Conservation (phyloP, 1,139 yeast species). For the Arxiozyma telluris region DNA sequence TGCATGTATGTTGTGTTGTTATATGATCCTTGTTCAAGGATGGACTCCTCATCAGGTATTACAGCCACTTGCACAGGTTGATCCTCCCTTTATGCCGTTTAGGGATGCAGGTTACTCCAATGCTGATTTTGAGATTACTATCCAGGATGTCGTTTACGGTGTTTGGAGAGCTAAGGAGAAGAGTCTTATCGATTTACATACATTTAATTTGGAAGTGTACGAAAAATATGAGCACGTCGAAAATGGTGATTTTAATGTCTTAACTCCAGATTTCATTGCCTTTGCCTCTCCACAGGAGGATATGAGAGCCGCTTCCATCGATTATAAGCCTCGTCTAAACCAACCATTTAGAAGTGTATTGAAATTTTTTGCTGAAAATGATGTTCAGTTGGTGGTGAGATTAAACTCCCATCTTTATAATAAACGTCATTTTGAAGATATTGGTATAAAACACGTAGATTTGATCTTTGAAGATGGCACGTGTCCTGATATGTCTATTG, state of each 20-base stretch:
- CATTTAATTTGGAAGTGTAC: slow-evolving; percentile 86
- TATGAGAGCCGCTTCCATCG: slow-evolving; percentile 34
- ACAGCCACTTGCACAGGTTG: slow-evolving; percentile 87
- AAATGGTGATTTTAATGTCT: slow-evolving; percentile 89
- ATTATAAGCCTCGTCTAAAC: slow-evolving; percentile 36
- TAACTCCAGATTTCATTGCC: slow-evolving; percentile 90
- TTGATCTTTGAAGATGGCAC: slow-evolving; percentile 98
- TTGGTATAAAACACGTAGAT: slow-evolving; percentile 83
- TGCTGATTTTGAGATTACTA: slow-evolving; percentile 87
- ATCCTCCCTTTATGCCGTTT: slow-evolving; percentile 89
- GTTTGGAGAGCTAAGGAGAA: slow-evolving; percentile 98
- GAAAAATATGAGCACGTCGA: slow-evolving; percentile 93
- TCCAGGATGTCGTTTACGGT: slow-evolving; percentile 91
- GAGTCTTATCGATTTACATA: slow-evolving; percentile 74
- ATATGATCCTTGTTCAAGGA: slow-evolving; percentile 88
- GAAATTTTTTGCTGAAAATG: slow-evolving; percentile 57
- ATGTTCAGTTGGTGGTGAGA: slow-evolving; percentile 84
- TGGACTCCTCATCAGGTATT: slow-evolving; percentile 98
- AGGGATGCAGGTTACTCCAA: slow-evolving; percentile 96
- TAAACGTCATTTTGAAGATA: slow-evolving; percentile 67
- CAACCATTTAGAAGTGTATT: slow-evolving; percentile 76
- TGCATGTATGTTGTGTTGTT: slow-evolving; percentile 87
- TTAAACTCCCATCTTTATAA: slow-evolving; percentile 87
- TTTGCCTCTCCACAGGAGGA: slow-evolving; percentile 94
- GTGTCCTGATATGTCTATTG: slow-evolving; percentile 90